Conservation (phyloP, 768 basidiomycete species). For the Pisolithus marmoratus region DNA sequence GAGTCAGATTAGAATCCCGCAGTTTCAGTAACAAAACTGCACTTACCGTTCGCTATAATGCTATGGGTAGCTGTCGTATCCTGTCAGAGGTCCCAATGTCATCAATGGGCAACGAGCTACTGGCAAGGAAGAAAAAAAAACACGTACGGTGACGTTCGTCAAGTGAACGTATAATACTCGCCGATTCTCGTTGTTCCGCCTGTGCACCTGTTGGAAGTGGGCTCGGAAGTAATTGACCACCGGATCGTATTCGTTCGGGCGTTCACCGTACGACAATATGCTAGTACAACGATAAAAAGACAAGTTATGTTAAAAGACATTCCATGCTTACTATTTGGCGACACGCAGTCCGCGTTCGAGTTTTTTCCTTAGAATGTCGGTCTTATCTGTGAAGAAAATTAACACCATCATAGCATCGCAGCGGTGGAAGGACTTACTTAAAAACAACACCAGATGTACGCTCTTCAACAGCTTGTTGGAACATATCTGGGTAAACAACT, state of each 20-base stretch:
- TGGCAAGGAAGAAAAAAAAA: not conserved
- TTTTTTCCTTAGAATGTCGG: slow-evolving; percentile 70
- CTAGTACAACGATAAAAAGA: slow-evolving; percentile 30
- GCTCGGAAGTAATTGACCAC: slow-evolving; percentile 84
- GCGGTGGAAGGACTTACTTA: slow-evolving; percentile 36
- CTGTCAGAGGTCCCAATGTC: slow-evolving; percentile 28
- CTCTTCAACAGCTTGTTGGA: slow-evolving; percentile 74
- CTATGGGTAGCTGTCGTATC: slow-evolving; percentile 81
- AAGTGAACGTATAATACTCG: slow-evolving; percentile 79
- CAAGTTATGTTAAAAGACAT: not conserved
- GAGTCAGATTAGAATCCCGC: slow-evolving; percentile 7
- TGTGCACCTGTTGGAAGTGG: slow-evolving; percentile 77
- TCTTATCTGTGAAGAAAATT: slow-evolving; percentile 48
- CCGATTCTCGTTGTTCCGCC: slow-evolving; percentile 71
- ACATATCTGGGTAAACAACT: slow-evolving; percentile 81
- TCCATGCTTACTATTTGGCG: slow-evolving; percentile 64
- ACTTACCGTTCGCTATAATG: slow-evolving; percentile 75
- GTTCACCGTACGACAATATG: slow-evolving; percentile 77
- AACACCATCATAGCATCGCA: not conserved
- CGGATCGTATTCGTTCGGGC: slow-evolving; percentile 75
- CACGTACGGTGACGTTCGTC: slow-evolving; percentile 70
- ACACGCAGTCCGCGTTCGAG: slow-evolving; percentile 64
- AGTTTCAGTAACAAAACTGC: not conserved
- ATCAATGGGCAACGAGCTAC: not conserved
- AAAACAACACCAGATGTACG: slow-evolving; percentile 54